Evolutionary conservation across 2,329 filamentous ascomycete species (phyloP).

Genomic region (Calonectria naviculata): DNA sequence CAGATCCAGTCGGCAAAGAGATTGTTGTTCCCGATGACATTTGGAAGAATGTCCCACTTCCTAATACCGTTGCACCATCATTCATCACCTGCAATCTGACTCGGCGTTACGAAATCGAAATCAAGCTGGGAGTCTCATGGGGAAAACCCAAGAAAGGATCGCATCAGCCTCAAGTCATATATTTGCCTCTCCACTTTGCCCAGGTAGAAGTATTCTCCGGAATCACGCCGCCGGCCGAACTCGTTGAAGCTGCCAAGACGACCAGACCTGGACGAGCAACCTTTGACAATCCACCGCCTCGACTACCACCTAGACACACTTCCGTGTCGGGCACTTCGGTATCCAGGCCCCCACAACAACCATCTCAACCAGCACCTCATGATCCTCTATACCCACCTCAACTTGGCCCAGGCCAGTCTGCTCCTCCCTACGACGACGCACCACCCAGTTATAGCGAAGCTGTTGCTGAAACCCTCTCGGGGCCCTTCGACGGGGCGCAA

Average conservation of each 20-base stretch:
- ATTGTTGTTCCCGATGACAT: slow-evolving; percentile 74
- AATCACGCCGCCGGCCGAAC: slow-evolving; percentile 81
- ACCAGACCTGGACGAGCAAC: slow-evolving; percentile 53
- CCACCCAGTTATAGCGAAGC: slow-evolving; percentile 96
- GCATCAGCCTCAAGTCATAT: slow-evolving; percentile 73
- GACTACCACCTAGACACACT: slow-evolving; percentile 48
- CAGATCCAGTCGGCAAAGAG: slow-evolving; percentile 73
- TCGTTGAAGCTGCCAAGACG: slow-evolving; percentile 70
- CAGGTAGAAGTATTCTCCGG: slow-evolving; percentile 85
- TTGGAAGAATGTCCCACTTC: slow-evolving; percentile 80
- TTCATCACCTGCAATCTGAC: slow-evolving; percentile 92
- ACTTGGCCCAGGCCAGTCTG: slow-evolving; percentile 56
- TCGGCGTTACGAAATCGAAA: slow-evolving; percentile 84
- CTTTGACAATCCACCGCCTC: slow-evolving; percentile 45
- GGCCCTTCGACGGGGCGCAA: slow-evolving; percentile 72
- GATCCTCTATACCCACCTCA: slow-evolving; percentile 71
- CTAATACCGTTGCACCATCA: slow-evolving; percentile 86
- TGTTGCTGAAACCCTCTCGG: slow-evolving; percentile 78
- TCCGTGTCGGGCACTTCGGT: slow-evolving; percentile 20
- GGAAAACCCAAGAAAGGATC: slow-evolving; percentile 62
- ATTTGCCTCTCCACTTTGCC: slow-evolving; percentile 82
- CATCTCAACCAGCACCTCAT: slow-evolving; percentile 44
- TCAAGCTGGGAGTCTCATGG: slow-evolving; percentile 83
- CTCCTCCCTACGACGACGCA: slow-evolving; percentile 74
- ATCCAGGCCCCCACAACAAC: slow-evolving; percentile 30